Evolutionary conservation across 768 basidiomycete genomes (phyloP).

Genomic region (Psilocybe cubensis): DNA sequence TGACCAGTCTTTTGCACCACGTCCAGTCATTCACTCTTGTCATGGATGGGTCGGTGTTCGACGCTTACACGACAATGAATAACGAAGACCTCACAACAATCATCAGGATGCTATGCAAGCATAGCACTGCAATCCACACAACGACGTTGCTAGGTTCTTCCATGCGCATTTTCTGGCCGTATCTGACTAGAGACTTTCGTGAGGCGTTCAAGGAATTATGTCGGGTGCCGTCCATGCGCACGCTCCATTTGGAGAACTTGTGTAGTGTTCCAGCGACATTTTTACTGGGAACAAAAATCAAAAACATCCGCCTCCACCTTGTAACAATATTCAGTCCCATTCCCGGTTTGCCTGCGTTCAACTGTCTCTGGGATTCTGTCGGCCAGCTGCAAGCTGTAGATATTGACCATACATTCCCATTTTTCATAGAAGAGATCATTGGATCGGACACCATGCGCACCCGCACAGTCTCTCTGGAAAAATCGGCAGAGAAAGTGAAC

Average conservation of each 20-base stretch:
- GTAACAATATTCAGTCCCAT: slow-evolving; percentile 11
- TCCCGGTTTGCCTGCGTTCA: slow-evolving; percentile 1
- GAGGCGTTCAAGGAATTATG: slow-evolving; percentile 12
- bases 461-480: background rate
- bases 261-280: slow-evolving; percentile 18
- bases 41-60: slow-evolving; percentile 20
- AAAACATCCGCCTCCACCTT: slow-evolving; percentile 13
- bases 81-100: slow-evolving; percentile 13
- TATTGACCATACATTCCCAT: slow-evolving; percentile 20
- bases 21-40: slow-evolving; percentile 15
- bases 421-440: background rate
- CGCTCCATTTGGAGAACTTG: slow-evolving; percentile 15
- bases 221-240: slow-evolving; percentile 8
- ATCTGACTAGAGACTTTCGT: slow-evolving; percentile 15
- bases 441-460: background rate
- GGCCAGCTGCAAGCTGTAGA: slow-evolving; percentile 16
- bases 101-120: background rate
- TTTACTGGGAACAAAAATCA: slow-evolving; percentile 13
- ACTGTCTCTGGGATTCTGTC: slow-evolving; percentile 4
- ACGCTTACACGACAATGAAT: slow-evolving; percentile 17
- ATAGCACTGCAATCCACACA: slow-evolving; percentile 6
- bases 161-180: slow-evolving; percentile 15
- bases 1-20: slow-evolving; percentile 14
- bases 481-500: background rate
- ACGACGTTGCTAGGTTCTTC: slow-evolving; percentile 14